phyloP scores from a whole-genome alignment of 1,139 yeast species.

The Lodderomyces jiufengensis region DNA sequence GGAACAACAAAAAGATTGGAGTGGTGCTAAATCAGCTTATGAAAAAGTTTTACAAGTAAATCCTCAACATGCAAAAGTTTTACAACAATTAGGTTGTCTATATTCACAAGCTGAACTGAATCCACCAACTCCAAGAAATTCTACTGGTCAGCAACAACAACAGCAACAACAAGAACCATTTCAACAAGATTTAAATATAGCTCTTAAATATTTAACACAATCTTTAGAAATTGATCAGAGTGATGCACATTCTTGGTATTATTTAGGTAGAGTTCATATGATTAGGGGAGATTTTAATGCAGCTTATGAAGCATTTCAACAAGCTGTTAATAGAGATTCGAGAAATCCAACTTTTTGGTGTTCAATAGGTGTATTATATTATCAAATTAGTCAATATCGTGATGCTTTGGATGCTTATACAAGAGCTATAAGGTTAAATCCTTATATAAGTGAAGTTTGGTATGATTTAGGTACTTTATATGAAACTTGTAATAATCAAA shows the following conservation, averaged over 20 bases:
- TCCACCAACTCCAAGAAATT: constrained; percentile 19
- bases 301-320: constrained; percentile 97
- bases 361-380: constrained; percentile 93
- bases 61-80: constrained; percentile 92
- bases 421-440: constrained; percentile 90
- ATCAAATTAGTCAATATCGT: constrained; percentile 91
- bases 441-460: constrained; percentile 97
- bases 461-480: constrained; percentile 94
- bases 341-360: constrained; percentile 99
- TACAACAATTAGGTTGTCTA: constrained; percentile 93
- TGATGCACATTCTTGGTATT: constrained; percentile 97
- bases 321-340: constrained; percentile 94
- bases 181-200: constrained; percentile 75
- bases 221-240: constrained; percentile 84
- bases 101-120: constrained; percentile 70
- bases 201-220: constrained; percentile 76
- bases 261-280: constrained; percentile 95
- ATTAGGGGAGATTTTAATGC: constrained; percentile 90
- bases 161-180: constrained; percentile 19
- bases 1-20: constrained; percentile 90
- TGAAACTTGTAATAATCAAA: constrained; percentile 95
- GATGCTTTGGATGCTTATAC: constrained; percentile 98
- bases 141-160: constrained; percentile 10
- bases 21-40: constrained; percentile 90
- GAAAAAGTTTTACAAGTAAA: constrained; percentile 86